Evolutionary conservation across 371 early-diverging fungal genomes (phyloP), one percentile per base, ranked within the genome.

Genomic region (Massospora cicadina): DNA sequence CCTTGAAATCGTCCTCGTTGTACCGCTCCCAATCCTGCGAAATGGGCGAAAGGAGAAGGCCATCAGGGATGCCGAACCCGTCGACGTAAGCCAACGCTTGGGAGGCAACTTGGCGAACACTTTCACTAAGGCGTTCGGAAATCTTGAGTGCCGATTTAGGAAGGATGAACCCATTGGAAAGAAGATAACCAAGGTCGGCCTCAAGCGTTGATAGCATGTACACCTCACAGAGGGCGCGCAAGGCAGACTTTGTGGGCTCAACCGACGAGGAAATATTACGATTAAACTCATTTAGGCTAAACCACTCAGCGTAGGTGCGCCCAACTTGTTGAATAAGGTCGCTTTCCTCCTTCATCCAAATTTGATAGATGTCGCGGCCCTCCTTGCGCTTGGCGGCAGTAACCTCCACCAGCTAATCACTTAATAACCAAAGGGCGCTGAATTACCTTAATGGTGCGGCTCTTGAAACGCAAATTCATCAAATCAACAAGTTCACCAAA

Each of bases 301-400:
- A 74, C 31, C 83, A 73, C 68, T 86, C 85, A 61, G 86, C 87
- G 63, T 76, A 79, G 21, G 85, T 76, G 57, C 75, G 71, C 26
- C 83, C 76, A 1, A 77, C 65, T 3, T 73, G 76, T 71, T 87
- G 86, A 64, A 87, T 81, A 0, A 72, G 67, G 60, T 86, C 85
- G 25, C 79, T 77, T 69, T 84, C 82, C 67, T 82, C 74, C 55
- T 71, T 67, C 85, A 86, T 84, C 87, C 87, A 87, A 43, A 82
- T 79, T 32, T 86, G 81, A 66, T 80, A 85, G 68, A 85, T 54
- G 3, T 64, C 55, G 62, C 71, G 67, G 60, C 79, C 80, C 7
- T 67, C 55, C 58, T 61, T 53, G 33, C 76, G 71, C 70, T 80
- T 79, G 54, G 64, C 61, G 63, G 72, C 69, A 78, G 86, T 77